phyloP scores from a whole-genome alignment of 2,329 filamentous ascomycete genomes.

The Aspergillus novofumigatus region DNA sequence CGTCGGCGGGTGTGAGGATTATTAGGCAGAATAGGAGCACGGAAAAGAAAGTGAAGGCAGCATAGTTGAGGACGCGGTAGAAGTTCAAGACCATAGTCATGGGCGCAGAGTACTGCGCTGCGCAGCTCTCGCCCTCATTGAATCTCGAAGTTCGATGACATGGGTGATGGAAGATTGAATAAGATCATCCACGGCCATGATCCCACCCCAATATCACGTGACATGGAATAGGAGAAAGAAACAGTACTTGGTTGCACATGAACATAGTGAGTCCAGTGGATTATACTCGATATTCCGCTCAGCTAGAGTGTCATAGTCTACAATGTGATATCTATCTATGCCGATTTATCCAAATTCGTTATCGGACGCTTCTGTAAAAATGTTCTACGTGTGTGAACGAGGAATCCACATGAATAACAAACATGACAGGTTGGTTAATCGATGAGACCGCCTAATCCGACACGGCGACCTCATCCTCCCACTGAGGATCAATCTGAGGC shows the following conservation, averaged over 20 bases:
- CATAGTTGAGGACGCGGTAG: constrained; percentile 76
- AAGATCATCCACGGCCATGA: neutral
- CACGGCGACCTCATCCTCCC: constrained; percentile 37
- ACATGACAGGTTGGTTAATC: neutral
- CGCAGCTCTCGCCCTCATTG: constrained; percentile 4
- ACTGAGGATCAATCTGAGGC: constrained; percentile 26
- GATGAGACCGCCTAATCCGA: constrained; percentile 17
- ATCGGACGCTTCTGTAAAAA: neutral
- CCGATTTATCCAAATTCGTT: neutral
- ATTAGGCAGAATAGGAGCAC: constrained; percentile 69
- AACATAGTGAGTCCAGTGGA: neutral
- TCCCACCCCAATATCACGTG: neutral
- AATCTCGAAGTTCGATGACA: neutral
- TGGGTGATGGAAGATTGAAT: neutral
- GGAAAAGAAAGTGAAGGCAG: constrained; percentile 71
- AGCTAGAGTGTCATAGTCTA: neutral
- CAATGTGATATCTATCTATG: neutral
- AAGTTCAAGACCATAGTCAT: constrained; percentile 42
- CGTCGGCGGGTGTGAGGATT: constrained; percentile 74
- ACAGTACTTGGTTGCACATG: neutral
- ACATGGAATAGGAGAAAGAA: neutral
- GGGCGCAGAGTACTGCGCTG: constrained; percentile 19
- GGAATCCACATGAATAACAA: neutral
- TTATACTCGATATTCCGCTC: neutral
- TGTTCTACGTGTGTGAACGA: neutral